phyloP scores from a whole-genome alignment of 345 rosid genomes.

The Dipteronia dyeriana region DNA sequence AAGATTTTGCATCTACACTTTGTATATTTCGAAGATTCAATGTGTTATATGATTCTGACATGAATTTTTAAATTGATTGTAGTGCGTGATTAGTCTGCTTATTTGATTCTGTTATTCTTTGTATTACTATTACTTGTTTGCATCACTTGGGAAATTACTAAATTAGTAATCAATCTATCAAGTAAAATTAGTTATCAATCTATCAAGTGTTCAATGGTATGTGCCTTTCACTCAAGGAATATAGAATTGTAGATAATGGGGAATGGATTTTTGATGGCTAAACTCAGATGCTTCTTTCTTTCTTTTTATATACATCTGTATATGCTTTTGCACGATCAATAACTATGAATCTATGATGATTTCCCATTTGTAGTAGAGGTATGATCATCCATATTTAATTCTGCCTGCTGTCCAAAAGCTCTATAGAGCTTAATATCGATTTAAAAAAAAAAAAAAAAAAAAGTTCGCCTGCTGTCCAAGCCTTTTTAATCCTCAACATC shows the following conservation, averaged over 20 bases:
- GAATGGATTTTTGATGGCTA: constrained; percentile 1
- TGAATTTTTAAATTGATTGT: neutral
- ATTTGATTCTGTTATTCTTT: neutral
- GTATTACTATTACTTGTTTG: neutral
- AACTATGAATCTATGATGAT: neutral
- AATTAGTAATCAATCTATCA: neutral
- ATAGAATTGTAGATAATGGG: neutral
- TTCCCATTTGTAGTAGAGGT: neutral
- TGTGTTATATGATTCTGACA: neutral
- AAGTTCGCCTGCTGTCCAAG: neutral
- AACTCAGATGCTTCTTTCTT: neutral
- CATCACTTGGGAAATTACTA: neutral
- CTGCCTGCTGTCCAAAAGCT: neutral
- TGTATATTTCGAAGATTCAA: neutral
- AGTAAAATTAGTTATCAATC: neutral
- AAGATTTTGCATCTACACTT: constrained; percentile 27
- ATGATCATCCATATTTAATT: neutral
- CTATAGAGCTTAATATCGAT: no score
- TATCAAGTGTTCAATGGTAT: neutral
- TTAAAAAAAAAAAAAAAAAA: no score
- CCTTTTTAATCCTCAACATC: neutral
- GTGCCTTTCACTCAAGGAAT: neutral
- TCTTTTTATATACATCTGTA: no score
- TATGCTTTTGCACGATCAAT: neutral
- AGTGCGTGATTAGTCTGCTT: neutral